Evolutionary conservation across 202 grass and related monocot genomes (phyloP).

Genomic region (Schoenoplectus tabernaemontani): DNA sequence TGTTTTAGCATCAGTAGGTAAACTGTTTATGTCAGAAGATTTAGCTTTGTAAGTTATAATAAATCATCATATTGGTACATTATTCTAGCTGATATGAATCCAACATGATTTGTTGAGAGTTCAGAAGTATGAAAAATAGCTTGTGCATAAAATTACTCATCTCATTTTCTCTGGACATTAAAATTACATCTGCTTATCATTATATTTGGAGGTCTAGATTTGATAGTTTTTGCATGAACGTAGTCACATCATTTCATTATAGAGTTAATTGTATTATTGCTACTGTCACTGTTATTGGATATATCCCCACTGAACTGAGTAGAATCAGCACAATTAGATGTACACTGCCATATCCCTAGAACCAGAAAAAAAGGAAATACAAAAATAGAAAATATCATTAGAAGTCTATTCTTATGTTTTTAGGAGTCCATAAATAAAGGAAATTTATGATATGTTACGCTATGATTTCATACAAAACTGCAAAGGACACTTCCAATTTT

Average conservation of each 20-base stretch:
- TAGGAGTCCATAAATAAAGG: neutral
- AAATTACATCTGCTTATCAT: neutral
- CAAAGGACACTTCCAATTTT: too few relatives aligned
- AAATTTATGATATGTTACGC: neutral
- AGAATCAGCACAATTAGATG: too few relatives aligned
- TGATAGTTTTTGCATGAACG: too few relatives aligned
- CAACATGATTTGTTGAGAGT: neutral
- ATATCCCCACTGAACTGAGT: too few relatives aligned
- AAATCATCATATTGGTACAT: neutral
- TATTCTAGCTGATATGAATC: neutral
- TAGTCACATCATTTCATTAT: neutral
- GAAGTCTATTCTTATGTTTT: neutral
- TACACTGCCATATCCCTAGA: too few relatives aligned
- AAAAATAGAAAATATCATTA: neutral
- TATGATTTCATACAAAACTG: neutral
- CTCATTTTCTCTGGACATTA: neutral
- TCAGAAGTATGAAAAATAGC: neutral
- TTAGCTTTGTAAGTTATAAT: neutral
- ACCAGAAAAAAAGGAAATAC: neutral
- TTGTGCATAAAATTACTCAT: neutral
- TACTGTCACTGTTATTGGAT: neutral
- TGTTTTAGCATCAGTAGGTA: constrained; percentile 16
- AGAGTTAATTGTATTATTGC: neutral
- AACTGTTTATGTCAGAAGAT: constrained; percentile 6
- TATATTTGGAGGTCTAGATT: too few relatives aligned